Conservation (phyloP, 441 rosid species). For the Brassica hybrid region DNA sequence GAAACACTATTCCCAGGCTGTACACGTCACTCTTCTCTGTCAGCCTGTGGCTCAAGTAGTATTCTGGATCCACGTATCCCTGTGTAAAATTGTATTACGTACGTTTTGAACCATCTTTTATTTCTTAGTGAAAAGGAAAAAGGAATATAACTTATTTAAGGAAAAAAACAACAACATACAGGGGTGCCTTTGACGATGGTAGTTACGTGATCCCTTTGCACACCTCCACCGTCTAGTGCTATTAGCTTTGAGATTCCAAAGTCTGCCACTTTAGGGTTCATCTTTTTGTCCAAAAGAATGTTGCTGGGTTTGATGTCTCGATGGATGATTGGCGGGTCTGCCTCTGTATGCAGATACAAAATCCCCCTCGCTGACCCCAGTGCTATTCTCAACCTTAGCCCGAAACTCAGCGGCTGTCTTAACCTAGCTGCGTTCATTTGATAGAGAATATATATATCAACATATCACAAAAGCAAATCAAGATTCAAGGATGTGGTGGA, state of each 20-base stretch:
- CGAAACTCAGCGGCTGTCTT: constrained; percentile 48
- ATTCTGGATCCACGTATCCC: constrained; percentile 96
- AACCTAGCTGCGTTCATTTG: constrained; percentile 34
- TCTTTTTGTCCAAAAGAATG: constrained; percentile 72
- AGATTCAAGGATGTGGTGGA: background rate
- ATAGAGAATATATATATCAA: background rate
- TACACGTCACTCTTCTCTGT: constrained; percentile 92
- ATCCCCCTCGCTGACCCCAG: constrained; percentile 87
- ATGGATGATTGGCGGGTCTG: constrained; percentile 85
- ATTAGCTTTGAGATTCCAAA: constrained; percentile 89
- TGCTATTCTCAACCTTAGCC: constrained; percentile 59
- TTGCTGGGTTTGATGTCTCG: constrained; percentile 87
- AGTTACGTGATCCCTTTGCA: constrained; percentile 67
- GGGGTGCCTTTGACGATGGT: constrained; percentile 94
- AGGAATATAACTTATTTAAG: too few relatives aligned
- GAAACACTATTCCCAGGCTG: constrained; percentile 84
- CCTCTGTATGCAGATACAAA: constrained; percentile 87
- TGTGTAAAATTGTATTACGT: constrained; percentile 28
- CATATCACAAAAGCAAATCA: background rate
- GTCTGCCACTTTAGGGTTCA: constrained; percentile 87
- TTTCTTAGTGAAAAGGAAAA: too few relatives aligned
- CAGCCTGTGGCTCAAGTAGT: constrained; percentile 79
- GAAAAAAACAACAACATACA: constrained; percentile 44
- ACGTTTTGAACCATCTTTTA: background rate
- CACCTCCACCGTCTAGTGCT: constrained; percentile 67